phyloP scores from a whole-genome alignment of 257 asterid species.

The Solanum infundibuliforme region DNA sequence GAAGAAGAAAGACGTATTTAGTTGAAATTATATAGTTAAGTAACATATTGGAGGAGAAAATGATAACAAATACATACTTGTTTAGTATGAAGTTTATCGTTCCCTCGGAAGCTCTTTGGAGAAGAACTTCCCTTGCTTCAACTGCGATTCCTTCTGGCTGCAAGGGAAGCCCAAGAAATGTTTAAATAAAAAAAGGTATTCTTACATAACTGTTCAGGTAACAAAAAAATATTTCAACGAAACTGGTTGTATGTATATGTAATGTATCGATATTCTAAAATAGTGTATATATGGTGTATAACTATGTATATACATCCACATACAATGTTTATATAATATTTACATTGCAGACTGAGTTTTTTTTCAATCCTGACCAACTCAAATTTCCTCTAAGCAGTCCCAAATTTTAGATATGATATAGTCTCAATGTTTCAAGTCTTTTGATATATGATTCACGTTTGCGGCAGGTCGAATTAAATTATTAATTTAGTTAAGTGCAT shows the following conservation, averaged over 20 bases:
- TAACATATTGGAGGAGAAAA: neutral
- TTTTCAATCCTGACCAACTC: neutral
- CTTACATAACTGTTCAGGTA: neutral
- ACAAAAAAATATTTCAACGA: neutral
- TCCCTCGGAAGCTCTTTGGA: constrained; percentile 68
- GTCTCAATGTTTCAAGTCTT: neutral
- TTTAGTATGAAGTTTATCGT: constrained; percentile 54
- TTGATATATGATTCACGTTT: neutral
- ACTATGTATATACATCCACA: neutral
- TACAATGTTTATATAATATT: neutral
- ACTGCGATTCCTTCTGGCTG: constrained; percentile 80
- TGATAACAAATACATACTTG: constrained; percentile 18
- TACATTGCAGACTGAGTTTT: neutral
- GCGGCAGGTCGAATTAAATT: neutral
- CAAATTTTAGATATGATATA: neutral
- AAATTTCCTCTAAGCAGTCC: neutral
- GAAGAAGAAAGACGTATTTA: neutral
- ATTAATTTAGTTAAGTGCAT: neutral
- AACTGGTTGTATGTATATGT: neutral
- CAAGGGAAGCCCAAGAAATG: neutral
- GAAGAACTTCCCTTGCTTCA: constrained; percentile 79
- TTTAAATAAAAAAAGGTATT: neutral
- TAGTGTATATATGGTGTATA: neutral
- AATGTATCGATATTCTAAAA: neutral
- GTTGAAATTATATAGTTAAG: neutral